Evolutionary conservation across 2,329 filamentous ascomycete species (phyloP).

Genomic region (Penicillium sp.): DNA sequence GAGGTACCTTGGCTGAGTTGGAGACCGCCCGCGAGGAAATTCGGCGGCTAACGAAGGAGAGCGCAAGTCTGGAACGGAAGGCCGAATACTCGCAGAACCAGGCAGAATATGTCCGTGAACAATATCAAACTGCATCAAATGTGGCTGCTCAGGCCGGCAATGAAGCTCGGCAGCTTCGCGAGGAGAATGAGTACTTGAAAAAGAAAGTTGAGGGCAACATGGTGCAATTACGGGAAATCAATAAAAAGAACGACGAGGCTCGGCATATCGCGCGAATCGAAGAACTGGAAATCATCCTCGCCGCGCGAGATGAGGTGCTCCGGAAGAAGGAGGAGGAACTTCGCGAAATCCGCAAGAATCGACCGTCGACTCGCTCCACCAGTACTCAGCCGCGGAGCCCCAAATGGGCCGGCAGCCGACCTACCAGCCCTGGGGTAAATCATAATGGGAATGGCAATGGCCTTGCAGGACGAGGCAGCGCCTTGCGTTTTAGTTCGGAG

Average conservation of each 20-base stretch:
- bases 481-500: conserved; percentile 40
- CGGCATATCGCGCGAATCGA: conserved; percentile 37
- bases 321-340: conserved; percentile 46
- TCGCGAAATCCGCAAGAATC: conserved; percentile 44
- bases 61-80: conserved; percentile 35
- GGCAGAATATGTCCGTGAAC: conserved; percentile 46
- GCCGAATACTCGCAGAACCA: conserved; percentile 44
- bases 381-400: conserved; percentile 45
- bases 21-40: conserved; percentile 43
- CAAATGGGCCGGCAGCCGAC: conserved; percentile 40
- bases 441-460: conserved; percentile 30
- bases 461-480: conserved; percentile 35
- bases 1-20: conserved; percentile 41
- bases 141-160: conserved; percentile 42
- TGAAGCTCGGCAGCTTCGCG: conserved; percentile 38
- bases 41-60: conserved; percentile 36
- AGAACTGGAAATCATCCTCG: conserved; percentile 39
- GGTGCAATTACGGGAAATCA: conserved; percentile 38
- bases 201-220: conserved; percentile 39
- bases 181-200: conserved; percentile 38
- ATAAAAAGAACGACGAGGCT: conserved; percentile 32
- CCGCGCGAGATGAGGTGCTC: conserved; percentile 39
- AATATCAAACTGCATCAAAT: conserved; percentile 48
- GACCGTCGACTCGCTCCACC: conserved; percentile 42
- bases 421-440: conserved; percentile 39